Evolutionary conservation across 192 early-diverging fungal genomes (phyloP), one percentile per base, ranked within the genome.

Genomic region (Hyaloraphidium curvatum): DNA sequence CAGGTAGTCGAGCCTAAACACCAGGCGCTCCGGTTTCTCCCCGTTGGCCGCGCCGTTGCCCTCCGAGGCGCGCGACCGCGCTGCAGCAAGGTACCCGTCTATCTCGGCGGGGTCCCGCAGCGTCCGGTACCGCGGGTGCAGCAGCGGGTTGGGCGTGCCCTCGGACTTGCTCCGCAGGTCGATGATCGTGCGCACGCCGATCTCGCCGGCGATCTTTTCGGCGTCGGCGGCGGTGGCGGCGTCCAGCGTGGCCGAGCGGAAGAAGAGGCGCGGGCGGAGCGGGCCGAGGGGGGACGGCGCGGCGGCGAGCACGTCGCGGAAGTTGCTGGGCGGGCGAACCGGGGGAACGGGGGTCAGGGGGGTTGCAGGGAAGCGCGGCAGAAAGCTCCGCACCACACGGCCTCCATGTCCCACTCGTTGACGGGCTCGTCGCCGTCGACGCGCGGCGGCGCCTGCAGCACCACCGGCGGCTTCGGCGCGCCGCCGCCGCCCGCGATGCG

Each of bases 181-280:
- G 22, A 71, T 65, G 57, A 71, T 71, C 0, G 69, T 71, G 27
- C 64, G 66, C 41, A 71, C 67, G n/a, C 69, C 64, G 39, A 66
- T 63, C 28, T 62, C 55, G 5, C 62, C 64, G 31, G 65, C 59
- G 53, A 71, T 40, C 53, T 51, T 63, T 41, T 66, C 60, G 50
- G 67, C 61, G 57, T 71, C 69, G 29, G 58, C 56, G 52, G 65
- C 69, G 27, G 56, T 39, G 7, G 63, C 69, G 1, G 59, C 60
- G 1, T 64, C 69, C 9, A 67, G 56, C 52, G 64, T 62, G 25
- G 69, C 69, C 17, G 69, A 71, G 14, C 69, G 63, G 40, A 66
- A 71, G 16, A 71, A 59, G 19, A 71, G 62, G 3, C 69, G 62
- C 2, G 69, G 66, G 13, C 14, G 9, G 23, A 55, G 35, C 11